A percentile compares a stretch with the other conserved stretches of the same genome.
phyloP scores from a whole-genome alignment of 2,329 filamentous ascomycete species.

The Fusarium citri region DNA sequence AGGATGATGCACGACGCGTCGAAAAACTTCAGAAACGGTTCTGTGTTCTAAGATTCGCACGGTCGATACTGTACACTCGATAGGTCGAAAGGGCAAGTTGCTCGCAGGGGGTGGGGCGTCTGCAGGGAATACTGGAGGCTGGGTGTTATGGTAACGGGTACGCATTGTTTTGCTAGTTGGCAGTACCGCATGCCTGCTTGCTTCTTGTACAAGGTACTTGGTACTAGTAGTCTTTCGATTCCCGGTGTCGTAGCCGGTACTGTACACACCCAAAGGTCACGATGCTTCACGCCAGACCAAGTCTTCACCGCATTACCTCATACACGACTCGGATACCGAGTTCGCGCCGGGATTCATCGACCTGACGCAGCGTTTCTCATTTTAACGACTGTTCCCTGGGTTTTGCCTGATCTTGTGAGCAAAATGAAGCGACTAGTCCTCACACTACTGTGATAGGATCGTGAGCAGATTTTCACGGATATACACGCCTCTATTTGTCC shows the following conservation, averaged over 20 bases:
- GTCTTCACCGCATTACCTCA: conserved; percentile 49
- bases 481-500: conserved; percentile 6
- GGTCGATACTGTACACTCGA: conserved; percentile 30
- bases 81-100: conserved; percentile 26
- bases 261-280: conserved; percentile 40
- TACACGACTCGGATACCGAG: conserved; percentile 47
- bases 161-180: conserved; percentile 28
- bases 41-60: conserved; percentile 27
- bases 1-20: conserved; percentile 44
- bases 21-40: conserved; percentile 36
- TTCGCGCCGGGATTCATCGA: conserved; percentile 46
- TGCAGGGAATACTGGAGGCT: conserved; percentile 40
- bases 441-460: conserved; percentile 32
- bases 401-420: conserved; percentile 41
- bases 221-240: conserved; percentile 34
- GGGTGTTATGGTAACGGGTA: conserved; percentile 45
- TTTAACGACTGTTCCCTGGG: conserved; percentile 31
- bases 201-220: conserved; percentile 35
- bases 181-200: conserved; percentile 4
- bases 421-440: conserved; percentile 33
- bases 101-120: conserved; percentile 37
- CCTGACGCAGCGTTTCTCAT: conserved; percentile 41
- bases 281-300: conserved; percentile 47
- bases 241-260: conserved; percentile 43
- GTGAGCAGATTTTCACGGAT: conserved; percentile 22